Base-by-base conservation (phyloP, 2,329 filamentous ascomycete genomes). In the Ascochyta pisi region DNA sequence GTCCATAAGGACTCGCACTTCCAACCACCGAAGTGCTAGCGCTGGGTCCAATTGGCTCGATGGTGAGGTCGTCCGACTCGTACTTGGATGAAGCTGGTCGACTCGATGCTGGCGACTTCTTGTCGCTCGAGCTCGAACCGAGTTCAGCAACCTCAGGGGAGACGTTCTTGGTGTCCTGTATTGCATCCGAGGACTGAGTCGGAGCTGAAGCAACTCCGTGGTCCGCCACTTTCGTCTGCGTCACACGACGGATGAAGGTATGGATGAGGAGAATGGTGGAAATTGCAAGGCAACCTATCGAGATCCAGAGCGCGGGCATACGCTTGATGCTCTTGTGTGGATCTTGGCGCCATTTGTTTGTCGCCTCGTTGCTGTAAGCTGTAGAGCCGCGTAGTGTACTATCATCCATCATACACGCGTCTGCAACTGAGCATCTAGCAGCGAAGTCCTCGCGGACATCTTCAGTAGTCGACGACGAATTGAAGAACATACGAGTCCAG, bases 401-500 rank as follows among this genome's bases (percentile, higher is more conserved):
- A 50, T 78, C 74, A 27, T 71, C 64, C 61, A 75, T 75, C 2
- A 63, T 68, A 54, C 77, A 79, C 12, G 74, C 73, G 33, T 68
- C 62, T 3, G 59, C 43, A 12, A 67, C 24, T 16, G 63, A 52
- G 47, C 76, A 79, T 29, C 66, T 65, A 3, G 58, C 47, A 23
- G 67, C 62, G 47, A 75, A 77, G 6, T 65, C 59, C 10, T 65
- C 57, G 26, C 58, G 64, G 6, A 62, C 58, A 12, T 70, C 61
- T 16, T 69, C 50, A 8, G 69, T 78, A 66, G 73, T 77, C 7
- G 73, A 60, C 1, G 80, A 81, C 0, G 79, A 79, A 59, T 82
- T 82, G 73, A 82, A 82, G 62, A 82, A 82, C 26, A 78, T 68
- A n/a, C 80, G 75, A 9, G 78, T 73, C 77, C 78, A 82, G 7